A percentile compares a stretch with the other conserved stretches of the same genome.
Evolutionary conservation across 129 eudicot species (phyloP).

Genomic region (Erigeron canadensis): DNA sequence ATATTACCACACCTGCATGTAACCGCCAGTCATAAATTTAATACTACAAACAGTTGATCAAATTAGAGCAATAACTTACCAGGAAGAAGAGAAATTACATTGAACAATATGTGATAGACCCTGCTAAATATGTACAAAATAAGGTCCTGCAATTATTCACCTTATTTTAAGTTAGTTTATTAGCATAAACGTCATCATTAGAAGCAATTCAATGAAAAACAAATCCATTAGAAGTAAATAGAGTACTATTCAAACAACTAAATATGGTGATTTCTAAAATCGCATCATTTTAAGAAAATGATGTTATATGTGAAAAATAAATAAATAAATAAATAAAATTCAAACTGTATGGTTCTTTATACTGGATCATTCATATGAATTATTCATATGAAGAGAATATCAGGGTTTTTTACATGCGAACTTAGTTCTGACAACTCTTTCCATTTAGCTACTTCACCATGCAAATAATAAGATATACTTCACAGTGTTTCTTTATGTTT

Average conservation of each 20-base stretch:
- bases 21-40: neutral
- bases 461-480: conserved; percentile 54
- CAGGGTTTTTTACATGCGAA: neutral
- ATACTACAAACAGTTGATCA: neutral
- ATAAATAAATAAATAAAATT: no score
- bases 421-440: neutral
- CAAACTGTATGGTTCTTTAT: neutral
- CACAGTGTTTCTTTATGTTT: conserved; percentile 42
- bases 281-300: neutral
- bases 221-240: no score
- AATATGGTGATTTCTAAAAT: neutral
- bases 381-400: neutral
- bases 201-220: neutral
- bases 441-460: conserved; percentile 25
- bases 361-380: neutral
- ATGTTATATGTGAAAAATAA: neutral
- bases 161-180: neutral
- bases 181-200: neutral
- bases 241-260: neutral
- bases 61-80: neutral
- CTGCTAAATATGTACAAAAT: neutral
- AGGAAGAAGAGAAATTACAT: neutral
- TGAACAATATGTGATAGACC: neutral
- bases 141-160: neutral
- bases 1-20: neutral